These are phyloP conservation scores for Solidago caesia DNA, from an alignment of 129 eudicot species.

Conservation along the genomic window DNA sequence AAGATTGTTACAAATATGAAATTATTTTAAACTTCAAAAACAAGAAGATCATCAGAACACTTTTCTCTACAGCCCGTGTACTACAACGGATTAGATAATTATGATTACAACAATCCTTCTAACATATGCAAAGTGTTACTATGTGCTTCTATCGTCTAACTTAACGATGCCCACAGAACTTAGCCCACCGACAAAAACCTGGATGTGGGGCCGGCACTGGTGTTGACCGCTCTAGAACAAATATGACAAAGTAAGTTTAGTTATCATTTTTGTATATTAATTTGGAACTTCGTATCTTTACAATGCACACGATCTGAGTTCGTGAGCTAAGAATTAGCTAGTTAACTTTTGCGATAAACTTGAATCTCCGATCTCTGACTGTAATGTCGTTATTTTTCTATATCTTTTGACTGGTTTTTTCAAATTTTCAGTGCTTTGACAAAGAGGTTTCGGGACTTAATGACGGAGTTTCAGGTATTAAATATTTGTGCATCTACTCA, in stretches of 20 bases:
- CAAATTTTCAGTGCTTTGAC: conserved; percentile 62
- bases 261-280: neutral
- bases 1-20: too few species aligned
- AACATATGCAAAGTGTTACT: too few species aligned
- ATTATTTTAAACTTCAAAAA: too few species aligned
- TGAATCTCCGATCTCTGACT: too few species aligned
- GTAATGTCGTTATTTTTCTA: neutral
- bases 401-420: neutral
- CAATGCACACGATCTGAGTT: neutral
- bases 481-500: neutral
- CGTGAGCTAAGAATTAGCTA: neutral
- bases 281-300: neutral
- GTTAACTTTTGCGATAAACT: too few species aligned
- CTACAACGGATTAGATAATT: too few species aligned
- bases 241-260: conserved; percentile 62
- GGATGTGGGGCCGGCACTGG: conserved; percentile 97
- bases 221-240: conserved; percentile 80
- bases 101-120: too few species aligned
- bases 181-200: conserved; percentile 75
- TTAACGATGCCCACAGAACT: conserved; percentile 45
- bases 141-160: conserved; percentile 1
- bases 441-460: conserved; percentile 80
- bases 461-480: conserved; percentile 85
- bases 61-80: too few species aligned
- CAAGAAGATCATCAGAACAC: too few species aligned